Conservation (phyloP, 805 yeast genomes). For the Wickerhamiella kazuoi region DNA sequence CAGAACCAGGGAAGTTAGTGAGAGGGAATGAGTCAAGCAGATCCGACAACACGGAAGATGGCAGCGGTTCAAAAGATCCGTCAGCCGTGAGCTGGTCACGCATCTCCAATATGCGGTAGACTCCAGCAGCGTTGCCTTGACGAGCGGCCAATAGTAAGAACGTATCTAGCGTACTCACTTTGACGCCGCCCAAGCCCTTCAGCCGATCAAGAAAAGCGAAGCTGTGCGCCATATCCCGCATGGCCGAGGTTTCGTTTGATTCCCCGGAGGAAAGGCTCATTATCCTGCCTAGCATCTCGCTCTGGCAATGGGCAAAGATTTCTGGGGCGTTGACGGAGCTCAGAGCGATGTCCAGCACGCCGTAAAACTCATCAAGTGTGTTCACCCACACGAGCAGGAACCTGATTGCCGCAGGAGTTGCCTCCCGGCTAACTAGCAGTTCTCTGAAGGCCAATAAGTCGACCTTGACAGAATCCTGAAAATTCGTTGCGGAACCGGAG, state of each 20-base stretch:
- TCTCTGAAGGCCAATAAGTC: constrained; percentile 9
- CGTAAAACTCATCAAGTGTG: constrained; percentile 14
- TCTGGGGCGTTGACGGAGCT: constrained; percentile 8
- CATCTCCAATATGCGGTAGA: constrained; percentile 12
- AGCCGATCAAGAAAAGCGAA: constrained; percentile 15
- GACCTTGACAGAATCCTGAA: constrained; percentile 7
- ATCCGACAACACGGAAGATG: constrained; percentile 4
- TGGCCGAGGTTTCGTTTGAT: not conserved
- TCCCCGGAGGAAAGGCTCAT: not conserved
- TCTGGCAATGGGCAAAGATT: constrained; percentile 16
- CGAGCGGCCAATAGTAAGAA: constrained; percentile 12
- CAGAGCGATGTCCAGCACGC: constrained; percentile 12
- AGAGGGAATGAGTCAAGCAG: constrained; percentile 16
- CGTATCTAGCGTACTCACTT: constrained; percentile 11
- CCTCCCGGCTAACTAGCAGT: constrained; percentile 8
- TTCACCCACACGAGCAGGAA: constrained; percentile 15
- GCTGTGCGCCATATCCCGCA: constrained; percentile 15
- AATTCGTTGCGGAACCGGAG: constrained; percentile 10
- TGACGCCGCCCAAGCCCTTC: constrained; percentile 7
- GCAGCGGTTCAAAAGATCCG: not conserved
- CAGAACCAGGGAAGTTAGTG: constrained; percentile 6
- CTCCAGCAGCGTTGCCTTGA: constrained; percentile 16
- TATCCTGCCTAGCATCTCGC: constrained; percentile 2
- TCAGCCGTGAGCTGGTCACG: not conserved
- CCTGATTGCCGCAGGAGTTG: constrained; percentile 12